Evolutionary conservation across 2,329 filamentous ascomycete species (phyloP).

Genomic region (Ophiostoma ulmi): DNA sequence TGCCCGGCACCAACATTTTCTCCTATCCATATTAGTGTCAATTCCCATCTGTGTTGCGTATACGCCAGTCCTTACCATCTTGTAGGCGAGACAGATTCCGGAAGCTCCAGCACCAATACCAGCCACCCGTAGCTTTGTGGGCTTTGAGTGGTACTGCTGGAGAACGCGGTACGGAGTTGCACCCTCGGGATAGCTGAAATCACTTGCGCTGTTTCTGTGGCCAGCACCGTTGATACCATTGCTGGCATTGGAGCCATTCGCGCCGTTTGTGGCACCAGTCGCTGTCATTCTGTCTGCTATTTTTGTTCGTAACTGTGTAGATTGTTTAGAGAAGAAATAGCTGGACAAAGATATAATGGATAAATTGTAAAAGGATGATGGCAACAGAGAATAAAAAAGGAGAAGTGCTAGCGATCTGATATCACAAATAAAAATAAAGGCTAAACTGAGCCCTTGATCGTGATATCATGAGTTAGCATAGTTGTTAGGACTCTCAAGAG

Average conservation of each 20-base stretch:
- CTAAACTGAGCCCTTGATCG: neutral
- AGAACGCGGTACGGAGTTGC: constrained; percentile 32
- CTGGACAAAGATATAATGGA: neutral
- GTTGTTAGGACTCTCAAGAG: neutral
- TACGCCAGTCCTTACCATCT: constrained; percentile 26
- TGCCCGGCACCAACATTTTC: constrained; percentile 36
- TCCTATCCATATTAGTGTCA: constrained; percentile 26
- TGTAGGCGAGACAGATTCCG: constrained; percentile 45
- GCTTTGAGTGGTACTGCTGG: constrained; percentile 36
- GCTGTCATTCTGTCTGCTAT: neutral
- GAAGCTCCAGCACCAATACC: constrained; percentile 45
- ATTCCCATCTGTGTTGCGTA: neutral
- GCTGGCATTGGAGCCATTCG: neutral
- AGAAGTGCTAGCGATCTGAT: neutral
- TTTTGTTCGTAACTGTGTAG: neutral
- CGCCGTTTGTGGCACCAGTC: neutral
- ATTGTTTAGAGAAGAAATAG: neutral
- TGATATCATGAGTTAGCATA: neutral
- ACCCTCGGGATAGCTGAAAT: constrained; percentile 28
- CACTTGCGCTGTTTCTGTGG: neutral
- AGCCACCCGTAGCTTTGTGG: constrained; percentile 34
- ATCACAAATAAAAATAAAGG: neutral
- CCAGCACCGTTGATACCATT: neutral
- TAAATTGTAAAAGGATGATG: neutral
- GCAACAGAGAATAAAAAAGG: neutral